Evolutionary conservation across 306 rosid genomes (phyloP).

Genomic region (Vigna angularis): DNA sequence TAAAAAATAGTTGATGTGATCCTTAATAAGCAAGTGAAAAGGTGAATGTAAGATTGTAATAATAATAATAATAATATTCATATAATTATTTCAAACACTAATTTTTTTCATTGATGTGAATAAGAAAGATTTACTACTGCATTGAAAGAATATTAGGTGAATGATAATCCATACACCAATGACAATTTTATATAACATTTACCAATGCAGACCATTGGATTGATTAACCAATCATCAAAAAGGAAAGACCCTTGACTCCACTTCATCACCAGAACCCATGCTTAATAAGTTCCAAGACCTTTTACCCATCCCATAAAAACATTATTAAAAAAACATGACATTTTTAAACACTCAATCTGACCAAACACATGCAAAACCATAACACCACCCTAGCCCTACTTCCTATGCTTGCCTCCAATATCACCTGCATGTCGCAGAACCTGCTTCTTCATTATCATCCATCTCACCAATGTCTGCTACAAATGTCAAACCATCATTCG

Average conservation of each 20-base stretch:
- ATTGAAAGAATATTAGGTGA: background rate
- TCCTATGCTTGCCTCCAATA: conserved; percentile 10
- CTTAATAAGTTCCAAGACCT: background rate
- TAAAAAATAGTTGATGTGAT: too few species aligned
- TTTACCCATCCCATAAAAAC: background rate
- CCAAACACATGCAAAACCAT: background rate
- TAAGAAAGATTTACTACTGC: background rate
- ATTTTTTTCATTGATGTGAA: background rate
- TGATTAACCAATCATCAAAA: background rate
- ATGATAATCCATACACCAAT: background rate
- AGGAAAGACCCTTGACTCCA: background rate
- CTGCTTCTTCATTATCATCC: conserved; percentile 2
- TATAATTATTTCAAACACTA: background rate
- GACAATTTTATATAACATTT: background rate
- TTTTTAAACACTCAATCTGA: background rate
- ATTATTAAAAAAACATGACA: background rate
- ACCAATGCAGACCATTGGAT: background rate
- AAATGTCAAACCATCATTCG: background rate
- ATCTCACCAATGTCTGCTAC: background rate
- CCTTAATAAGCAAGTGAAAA: background rate
- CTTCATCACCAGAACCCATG: background rate
- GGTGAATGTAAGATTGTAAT: background rate
- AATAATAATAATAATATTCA: too few species aligned
- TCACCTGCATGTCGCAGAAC: background rate
- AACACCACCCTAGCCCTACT: conserved; percentile 13